phyloP scores from a whole-genome alignment of 441 rosid species.

The Pelargonium myrrhifolium region DNA sequence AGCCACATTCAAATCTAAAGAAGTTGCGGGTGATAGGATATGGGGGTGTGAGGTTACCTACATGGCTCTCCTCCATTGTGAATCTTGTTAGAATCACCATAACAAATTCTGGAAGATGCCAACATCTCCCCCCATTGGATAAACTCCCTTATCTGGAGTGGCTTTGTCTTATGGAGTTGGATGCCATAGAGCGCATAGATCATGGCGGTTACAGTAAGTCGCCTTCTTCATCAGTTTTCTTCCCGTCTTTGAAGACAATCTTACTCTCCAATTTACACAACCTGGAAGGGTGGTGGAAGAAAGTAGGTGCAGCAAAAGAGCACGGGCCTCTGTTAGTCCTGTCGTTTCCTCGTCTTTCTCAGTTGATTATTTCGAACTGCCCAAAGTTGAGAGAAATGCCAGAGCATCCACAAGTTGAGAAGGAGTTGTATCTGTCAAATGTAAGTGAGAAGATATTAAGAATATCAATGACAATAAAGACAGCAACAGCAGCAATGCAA shows the following conservation, averaged over 20 bases:
- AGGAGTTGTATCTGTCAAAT: slow-evolving; percentile 3
- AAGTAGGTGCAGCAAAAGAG: not conserved
- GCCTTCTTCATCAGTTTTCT: not conserved
- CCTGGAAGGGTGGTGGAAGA: slow-evolving; percentile 20
- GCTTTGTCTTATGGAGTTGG: fast-evolving
- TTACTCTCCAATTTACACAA: not conserved
- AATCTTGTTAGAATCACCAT: not conserved
- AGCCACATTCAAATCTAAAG: slow-evolving; percentile 16
- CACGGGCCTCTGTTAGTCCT: not conserved
- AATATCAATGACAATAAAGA: not conserved
- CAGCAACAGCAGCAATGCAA: not conserved
- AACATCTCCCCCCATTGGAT: slow-evolving; percentile 14
- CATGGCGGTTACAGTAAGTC: too few relatives aligned
- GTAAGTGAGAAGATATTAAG: not conserved
- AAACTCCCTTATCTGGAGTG: slow-evolving; percentile 8
- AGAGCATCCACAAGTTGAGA: slow-evolving; percentile 15
- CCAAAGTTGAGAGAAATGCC: slow-evolving; percentile 15
- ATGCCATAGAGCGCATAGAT: slow-evolving; percentile 11
- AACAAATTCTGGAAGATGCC: not conserved
- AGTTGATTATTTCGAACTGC: slow-evolving; percentile 14
- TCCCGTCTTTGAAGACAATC: slow-evolving; percentile 10
- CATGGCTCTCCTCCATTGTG: slow-evolving; percentile 16
- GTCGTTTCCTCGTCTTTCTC: slow-evolving; percentile 18
- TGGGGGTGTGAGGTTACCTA: slow-evolving; percentile 14
- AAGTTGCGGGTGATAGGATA: not conserved